A percentile compares a stretch with the other conserved stretches of the same genome.
Evolutionary conservation across 2,329 filamentous ascomycete genomes (phyloP).

Genomic region (Lecanicillium sp.): DNA sequence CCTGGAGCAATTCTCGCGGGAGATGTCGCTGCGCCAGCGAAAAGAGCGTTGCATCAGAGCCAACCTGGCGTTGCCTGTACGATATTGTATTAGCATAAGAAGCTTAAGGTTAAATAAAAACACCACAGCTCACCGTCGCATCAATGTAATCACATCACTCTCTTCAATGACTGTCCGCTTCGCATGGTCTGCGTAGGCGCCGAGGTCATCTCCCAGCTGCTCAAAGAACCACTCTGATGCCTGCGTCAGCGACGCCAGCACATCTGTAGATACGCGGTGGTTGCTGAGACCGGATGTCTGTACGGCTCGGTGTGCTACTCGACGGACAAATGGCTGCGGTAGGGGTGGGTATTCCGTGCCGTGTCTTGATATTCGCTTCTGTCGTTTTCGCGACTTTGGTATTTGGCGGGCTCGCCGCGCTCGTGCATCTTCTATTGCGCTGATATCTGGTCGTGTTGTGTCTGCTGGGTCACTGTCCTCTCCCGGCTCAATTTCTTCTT

Average conservation of each 20-base stretch:
- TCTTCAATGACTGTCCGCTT: slow-evolving; percentile 81
- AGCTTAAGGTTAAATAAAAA: slow-evolving; percentile 15
- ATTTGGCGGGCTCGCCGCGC: slow-evolving; percentile 5
- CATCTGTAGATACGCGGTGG: slow-evolving; percentile 63
- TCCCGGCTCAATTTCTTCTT: slow-evolving; percentile 2
- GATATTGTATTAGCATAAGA: slow-evolving; percentile 19
- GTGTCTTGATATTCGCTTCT: slow-evolving; percentile 52
- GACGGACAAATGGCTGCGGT: slow-evolving; percentile 65
- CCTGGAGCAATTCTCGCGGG: slow-evolving; percentile 73
- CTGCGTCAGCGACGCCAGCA: slow-evolving; percentile 65
- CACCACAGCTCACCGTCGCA: slow-evolving; percentile 80
- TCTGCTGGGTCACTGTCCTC: slow-evolving; percentile 8
- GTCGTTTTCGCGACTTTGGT: slow-evolving; percentile 21
- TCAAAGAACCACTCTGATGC: slow-evolving; percentile 91
- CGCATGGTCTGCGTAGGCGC: slow-evolving; percentile 72
- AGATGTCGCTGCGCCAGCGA: slow-evolving; percentile 77
- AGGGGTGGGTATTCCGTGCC: slow-evolving; percentile 70
- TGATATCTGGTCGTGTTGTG: background rate
- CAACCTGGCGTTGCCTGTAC: slow-evolving; percentile 68
- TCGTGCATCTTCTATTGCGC: slow-evolving; percentile 4
- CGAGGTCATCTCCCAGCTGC: slow-evolving; percentile 72
- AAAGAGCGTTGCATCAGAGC: slow-evolving; percentile 64
- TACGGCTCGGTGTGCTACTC: slow-evolving; percentile 62
- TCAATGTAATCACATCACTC: slow-evolving; percentile 70
- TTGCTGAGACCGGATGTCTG: slow-evolving; percentile 58